phyloP scores from a whole-genome alignment of 2,329 filamentous ascomycete species.

The Fusarium oligoseptatum region DNA sequence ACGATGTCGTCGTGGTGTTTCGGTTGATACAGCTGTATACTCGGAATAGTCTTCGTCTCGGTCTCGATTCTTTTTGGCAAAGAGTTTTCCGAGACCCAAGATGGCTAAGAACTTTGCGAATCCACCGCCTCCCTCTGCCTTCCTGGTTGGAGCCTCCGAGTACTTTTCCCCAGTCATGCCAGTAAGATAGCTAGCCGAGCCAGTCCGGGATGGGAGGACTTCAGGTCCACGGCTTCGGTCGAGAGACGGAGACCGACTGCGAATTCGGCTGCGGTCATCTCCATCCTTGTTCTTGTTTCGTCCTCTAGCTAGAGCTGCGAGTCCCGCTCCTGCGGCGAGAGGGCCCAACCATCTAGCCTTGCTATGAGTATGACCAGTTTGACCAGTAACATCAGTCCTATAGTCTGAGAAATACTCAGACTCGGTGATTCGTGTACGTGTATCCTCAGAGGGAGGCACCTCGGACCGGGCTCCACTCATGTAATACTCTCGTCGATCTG shows the following conservation, averaged over 20 bases:
- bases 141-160: constrained; percentile 60
- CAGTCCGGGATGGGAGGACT: constrained; percentile 65
- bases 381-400: constrained; percentile 46
- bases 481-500: constrained; percentile 68
- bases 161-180: constrained; percentile 67
- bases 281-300: constrained; percentile 58
- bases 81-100: constrained; percentile 69
- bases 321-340: constrained; percentile 65
- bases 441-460: constrained; percentile 63
- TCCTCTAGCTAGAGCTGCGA: constrained; percentile 61
- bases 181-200: constrained; percentile 71
- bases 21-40: constrained; percentile 73
- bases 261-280: constrained; percentile 56
- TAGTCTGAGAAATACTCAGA: constrained; percentile 56
- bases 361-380: constrained; percentile 35
- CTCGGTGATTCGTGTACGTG: constrained; percentile 55
- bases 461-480: constrained; percentile 70
- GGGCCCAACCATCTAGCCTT: constrained; percentile 64
- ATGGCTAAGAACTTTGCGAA: constrained; percentile 72
- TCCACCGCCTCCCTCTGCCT: constrained; percentile 59
- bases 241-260: constrained; percentile 55
- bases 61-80: constrained; percentile 64
- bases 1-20: constrained; percentile 67
- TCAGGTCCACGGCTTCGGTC: constrained; percentile 59
- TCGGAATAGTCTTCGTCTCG: constrained; percentile 74